Evolutionary conservation across 371 early-diverging fungal species (phyloP).

Genomic region (Polyrhizophydium stewartii): DNA sequence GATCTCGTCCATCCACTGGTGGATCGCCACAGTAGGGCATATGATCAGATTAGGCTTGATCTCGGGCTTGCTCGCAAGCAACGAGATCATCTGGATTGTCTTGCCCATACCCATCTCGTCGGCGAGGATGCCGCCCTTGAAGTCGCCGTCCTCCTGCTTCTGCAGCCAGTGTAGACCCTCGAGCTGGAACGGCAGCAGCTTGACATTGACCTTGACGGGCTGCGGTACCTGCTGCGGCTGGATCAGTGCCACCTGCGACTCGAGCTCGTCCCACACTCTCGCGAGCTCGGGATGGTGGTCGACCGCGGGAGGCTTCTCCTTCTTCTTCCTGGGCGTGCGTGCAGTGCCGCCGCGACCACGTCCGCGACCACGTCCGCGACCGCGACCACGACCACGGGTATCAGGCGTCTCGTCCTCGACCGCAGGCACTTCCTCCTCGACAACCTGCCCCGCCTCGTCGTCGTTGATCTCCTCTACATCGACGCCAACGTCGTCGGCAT

Average conservation of each 20-base stretch:
- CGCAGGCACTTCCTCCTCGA: too few species aligned
- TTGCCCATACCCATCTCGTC: constrained; percentile 99
- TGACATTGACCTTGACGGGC: constrained; percentile 65
- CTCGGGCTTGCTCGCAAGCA: constrained; percentile 60
- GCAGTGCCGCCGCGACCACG: too few species aligned
- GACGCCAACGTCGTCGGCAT: background rate
- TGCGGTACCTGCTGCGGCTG: constrained; percentile 27
- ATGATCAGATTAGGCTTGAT: constrained; percentile 78
- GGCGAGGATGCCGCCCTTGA: constrained; percentile 74
- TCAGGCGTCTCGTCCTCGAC: too few species aligned
- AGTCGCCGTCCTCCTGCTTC: constrained; percentile 63
- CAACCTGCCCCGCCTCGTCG: too few species aligned
- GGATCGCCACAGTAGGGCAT: constrained; percentile 79
- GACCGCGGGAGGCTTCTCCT: too few species aligned
- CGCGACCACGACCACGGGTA: too few species aligned
- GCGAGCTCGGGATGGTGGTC: constrained; percentile 56
- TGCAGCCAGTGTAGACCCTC: constrained; percentile 84
- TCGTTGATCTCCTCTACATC: too few species aligned
- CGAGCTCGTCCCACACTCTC: constrained; percentile 66
- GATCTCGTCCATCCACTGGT: constrained; percentile 89
- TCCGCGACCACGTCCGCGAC: too few species aligned
- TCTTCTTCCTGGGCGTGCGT: background rate
- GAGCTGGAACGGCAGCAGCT: constrained; percentile 83
- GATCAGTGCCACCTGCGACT: constrained; percentile 27
- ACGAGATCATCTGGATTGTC: constrained; percentile 93